Conservation (phyloP, 2,329 filamentous ascomycete genomes). For the Calonectria fujianensis region DNA sequence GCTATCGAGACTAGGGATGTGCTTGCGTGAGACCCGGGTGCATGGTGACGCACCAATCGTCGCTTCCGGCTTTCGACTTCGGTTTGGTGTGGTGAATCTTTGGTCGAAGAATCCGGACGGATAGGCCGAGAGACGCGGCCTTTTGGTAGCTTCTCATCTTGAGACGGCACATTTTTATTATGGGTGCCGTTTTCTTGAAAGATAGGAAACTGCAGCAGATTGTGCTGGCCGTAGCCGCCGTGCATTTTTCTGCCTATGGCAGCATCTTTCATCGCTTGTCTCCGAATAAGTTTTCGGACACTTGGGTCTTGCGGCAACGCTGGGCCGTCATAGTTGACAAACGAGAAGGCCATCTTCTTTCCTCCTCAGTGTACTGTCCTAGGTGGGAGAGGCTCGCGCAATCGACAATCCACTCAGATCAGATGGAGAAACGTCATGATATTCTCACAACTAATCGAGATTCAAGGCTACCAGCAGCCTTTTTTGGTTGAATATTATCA, state of each 20-base stretch:
- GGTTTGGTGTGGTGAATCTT: background rate
- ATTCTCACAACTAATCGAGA: background rate
- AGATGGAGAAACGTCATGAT: background rate
- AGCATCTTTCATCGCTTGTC: constrained; percentile 38
- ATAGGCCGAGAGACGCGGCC: no score
- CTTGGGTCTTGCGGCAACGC: constrained; percentile 27
- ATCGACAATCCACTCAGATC: background rate
- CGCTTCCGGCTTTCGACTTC: background rate
- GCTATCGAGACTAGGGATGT: constrained; percentile 20
- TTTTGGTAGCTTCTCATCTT: background rate
- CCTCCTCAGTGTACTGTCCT: no score
- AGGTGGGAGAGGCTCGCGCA: background rate
- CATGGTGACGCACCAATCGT: background rate
- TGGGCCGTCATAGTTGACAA: constrained; percentile 39
- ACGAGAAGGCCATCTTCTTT: constrained; percentile 34
- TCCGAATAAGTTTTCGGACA: constrained; percentile 38
- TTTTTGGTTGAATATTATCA: constrained; percentile 2
- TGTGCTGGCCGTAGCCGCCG: constrained; percentile 34
- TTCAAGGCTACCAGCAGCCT: constrained; percentile 27
- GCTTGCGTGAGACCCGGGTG: background rate
- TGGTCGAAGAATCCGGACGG: background rate
- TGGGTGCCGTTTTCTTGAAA: background rate
- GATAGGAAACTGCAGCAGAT: constrained; percentile 36
- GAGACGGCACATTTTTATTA: background rate
- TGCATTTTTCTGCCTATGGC: constrained; percentile 27